Base-by-base conservation (phyloP, 768 basidiomycete species). In the Symmetrospora coprosmae region DNA sequence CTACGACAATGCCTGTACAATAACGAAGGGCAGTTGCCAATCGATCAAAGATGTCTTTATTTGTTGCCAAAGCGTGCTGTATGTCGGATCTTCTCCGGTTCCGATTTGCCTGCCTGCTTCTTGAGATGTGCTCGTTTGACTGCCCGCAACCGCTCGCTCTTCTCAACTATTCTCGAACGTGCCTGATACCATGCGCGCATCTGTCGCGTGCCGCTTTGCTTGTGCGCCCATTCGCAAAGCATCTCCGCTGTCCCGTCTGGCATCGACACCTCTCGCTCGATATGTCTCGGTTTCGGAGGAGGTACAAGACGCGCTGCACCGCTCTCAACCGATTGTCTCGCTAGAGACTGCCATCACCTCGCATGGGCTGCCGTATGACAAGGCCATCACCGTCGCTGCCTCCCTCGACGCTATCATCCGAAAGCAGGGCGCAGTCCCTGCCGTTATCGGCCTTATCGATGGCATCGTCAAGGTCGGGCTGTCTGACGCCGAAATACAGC, bases 391-490 rank as follows among this genome's bases (percentile, higher is more conserved):
- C 23, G 33, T 51, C n/a, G 45, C 63, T n/a, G 34, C 37, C 31
- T 34, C 34, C 23, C 25, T 64, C 6, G 60, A 64, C 25, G 28
- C 34, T 4, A 64, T 64, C 35, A 37, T 62, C 17, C 31, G 88
- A 61, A 77, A 78, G 1, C 79, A 80, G 31, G 84, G 85, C 2
- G 81, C 83, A n/a, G 75, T 84, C 23, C 94, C 94, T 6, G 91
- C 92, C 0, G 96, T 90, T 1, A 85, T 97, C 63, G 90, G 83
- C 14, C 71, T 99, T 43, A 75, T 97, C 28, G 76, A 75, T 17
- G 92, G 92, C 11, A 79, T 83, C 19, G 78, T 94, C 68, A 88
- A 90, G 73, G 81, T 97, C 63, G 94, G 94, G 2, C 72, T 97
- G 50, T 73, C 79, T 33, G 69, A 75, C 4, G 50, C 72, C 2